Evolutionary conservation across 441 rosid species (phyloP).

Genomic region (Gossypium schwendimanii): DNA sequence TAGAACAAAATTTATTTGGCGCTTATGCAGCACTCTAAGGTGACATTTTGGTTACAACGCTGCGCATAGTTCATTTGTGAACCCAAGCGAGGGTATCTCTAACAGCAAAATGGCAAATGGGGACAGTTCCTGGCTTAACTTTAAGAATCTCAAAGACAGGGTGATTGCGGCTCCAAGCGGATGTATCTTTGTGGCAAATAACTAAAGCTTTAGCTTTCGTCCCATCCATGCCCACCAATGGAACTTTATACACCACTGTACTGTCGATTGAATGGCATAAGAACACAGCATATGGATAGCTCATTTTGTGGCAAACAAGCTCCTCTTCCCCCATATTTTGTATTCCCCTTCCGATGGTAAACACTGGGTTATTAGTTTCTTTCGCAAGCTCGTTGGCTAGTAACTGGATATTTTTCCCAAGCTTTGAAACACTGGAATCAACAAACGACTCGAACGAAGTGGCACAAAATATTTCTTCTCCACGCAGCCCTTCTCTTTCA

Average conservation of each 20-base stretch:
- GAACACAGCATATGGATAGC: constrained; percentile 4
- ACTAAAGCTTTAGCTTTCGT: background rate
- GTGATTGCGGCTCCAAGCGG: constrained; percentile 6
- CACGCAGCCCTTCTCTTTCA: background rate
- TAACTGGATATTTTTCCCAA: background rate
- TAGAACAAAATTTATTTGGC: background rate
- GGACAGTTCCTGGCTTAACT: constrained; percentile 7
- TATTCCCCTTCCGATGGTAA: background rate
- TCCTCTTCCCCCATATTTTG: constrained; percentile 3
- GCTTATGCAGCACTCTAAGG: background rate
- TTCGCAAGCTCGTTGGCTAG: background rate
- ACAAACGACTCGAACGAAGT: background rate
- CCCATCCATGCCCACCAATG: background rate
- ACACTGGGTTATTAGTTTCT: background rate
- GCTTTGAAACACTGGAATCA: background rate
- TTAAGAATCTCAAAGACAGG: background rate
- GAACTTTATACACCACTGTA: background rate
- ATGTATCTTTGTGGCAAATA: constrained; percentile 4
- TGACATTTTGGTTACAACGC: background rate
- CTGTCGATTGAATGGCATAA: background rate
- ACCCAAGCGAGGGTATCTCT: background rate
- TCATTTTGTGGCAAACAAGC: constrained; percentile 4
- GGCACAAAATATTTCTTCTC: background rate
- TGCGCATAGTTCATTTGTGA: background rate
- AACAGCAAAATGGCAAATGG: background rate